Conservation (phyloP, 768 basidiomycete genomes). For the Tremella mesenterica region DNA sequence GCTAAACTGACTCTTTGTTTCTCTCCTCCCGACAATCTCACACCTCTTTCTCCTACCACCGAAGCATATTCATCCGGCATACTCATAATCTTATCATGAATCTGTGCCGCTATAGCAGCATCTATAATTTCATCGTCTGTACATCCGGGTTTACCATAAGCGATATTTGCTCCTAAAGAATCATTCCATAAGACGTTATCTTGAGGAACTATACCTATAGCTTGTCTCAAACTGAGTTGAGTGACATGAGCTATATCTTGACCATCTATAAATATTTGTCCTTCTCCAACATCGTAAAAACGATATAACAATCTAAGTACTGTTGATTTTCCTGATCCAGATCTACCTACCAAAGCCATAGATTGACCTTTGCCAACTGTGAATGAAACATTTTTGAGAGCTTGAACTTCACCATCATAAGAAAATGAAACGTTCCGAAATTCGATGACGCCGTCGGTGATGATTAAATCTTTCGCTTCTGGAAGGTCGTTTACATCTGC, state of each 20-base stretch:
- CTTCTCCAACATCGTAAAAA: conserved; percentile 79
- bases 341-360: conserved; percentile 81
- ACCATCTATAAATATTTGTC: conserved; percentile 75
- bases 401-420: conserved; percentile 52
- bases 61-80: conserved; percentile 82
- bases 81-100: conserved; percentile 73
- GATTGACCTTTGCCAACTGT: conserved; percentile 75
- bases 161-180: conserved; percentile 46
- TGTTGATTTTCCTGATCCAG: conserved; percentile 61
- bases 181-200: conserved; percentile 50
- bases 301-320: conserved; percentile 79
- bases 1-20: conserved; percentile 85
- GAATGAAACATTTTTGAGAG: conserved; percentile 73
- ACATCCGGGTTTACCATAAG: conserved; percentile 69
- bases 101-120: conserved; percentile 71
- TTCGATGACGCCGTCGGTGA: conserved; percentile 70
- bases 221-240: conserved; percentile 63
- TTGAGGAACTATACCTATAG: conserved; percentile 87
- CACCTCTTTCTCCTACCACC: conserved; percentile 77
- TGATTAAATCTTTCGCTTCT: conserved; percentile 62
- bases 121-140: conserved; percentile 64
- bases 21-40: conserved; percentile 76
- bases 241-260: conserved; percentile 82
- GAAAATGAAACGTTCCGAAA: conserved; percentile 85
- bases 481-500: conserved; percentile 76